A percentile compares a stretch with the other conserved stretches of the same genome.
These are phyloP conservation scores for Allantophomopsis lycopodina DNA, from an alignment of 2,329 filamentous ascomycete species.

Conservation along the genomic window DNA sequence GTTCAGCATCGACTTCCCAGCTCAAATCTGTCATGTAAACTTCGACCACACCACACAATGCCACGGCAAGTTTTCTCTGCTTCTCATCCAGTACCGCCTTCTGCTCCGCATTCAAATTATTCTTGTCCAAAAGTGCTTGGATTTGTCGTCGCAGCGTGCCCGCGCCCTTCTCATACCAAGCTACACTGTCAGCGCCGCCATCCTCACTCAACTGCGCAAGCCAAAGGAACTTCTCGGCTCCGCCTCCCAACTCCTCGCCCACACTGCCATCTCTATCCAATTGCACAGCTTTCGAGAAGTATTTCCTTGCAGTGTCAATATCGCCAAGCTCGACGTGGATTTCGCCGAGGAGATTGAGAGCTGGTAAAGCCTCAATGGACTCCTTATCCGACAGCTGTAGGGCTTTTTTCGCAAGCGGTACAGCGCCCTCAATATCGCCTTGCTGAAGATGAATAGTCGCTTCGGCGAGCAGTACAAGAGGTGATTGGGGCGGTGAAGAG, in stretches of 20 bases:
- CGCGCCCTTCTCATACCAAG: conserved; percentile 59
- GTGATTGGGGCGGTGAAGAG: conserved; percentile 9
- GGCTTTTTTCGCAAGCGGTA: conserved; percentile 14
- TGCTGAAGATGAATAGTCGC: conserved; percentile 16
- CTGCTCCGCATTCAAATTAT: conserved; percentile 25
- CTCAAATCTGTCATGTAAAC: conserved; percentile 98
- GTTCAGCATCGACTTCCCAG: conserved; percentile 83
- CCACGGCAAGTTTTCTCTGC: conserved; percentile 70
- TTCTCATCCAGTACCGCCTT: conserved; percentile 46
- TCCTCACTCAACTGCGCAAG: conserved; percentile 77
- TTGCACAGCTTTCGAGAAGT: conserved; percentile 59
- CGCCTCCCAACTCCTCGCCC: conserved; percentile 61
- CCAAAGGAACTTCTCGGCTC: conserved; percentile 89
- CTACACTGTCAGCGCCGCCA: conserved; percentile 50
- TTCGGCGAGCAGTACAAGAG: conserved; percentile 12
- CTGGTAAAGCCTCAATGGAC: conserved; percentile 14
- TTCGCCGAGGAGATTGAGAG: conserved; percentile 19
- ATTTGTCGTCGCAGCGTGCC: conserved; percentile 60
- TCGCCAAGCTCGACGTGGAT: conserved; percentile 39
- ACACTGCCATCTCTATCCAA: conserved; percentile 64
- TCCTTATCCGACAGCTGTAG: conserved; percentile 10
- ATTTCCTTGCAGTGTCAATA: conserved; percentile 55
- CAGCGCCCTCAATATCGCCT: conserved; percentile 16
- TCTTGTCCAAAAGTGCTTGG: conserved; percentile 40
- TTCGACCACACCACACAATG: conserved; percentile 88